A percentile compares a stretch with the other conserved stretches of the same genome.
Conservation (phyloP, 192 early-diverging fungal genomes). For the Rhizophagus sp. region DNA sequence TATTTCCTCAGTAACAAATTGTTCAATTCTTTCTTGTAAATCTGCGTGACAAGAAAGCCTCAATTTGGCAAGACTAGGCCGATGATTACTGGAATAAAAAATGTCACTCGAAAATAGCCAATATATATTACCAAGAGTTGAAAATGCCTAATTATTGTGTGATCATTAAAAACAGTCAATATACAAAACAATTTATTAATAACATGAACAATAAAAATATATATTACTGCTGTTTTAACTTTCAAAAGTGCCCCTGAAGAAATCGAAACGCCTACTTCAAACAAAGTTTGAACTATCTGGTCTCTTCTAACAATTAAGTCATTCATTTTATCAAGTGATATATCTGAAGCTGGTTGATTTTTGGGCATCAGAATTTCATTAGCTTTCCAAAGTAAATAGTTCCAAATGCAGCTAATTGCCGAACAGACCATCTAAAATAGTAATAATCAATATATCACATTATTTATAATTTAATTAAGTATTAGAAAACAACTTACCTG, state of each 20-base stretch:
- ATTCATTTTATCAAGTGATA: not conserved
- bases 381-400: constrained; percentile 42
- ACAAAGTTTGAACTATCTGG: constrained; percentile 18
- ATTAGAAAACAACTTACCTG: not conserved
- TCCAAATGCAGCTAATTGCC: constrained; percentile 36
- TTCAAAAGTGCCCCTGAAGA: not conserved
- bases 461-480: not conserved
- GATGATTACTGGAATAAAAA: constrained; percentile 33
- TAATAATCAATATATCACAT: not conserved
- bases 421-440: constrained; percentile 32
- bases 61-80: constrained; percentile 30
- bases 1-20: constrained; percentile 44
- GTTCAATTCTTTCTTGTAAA: constrained; percentile 37
- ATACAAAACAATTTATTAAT: not conserved
- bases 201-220: not conserved
- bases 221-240: constrained; percentile 2
- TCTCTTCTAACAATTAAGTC: constrained; percentile 16
- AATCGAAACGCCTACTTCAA: not conserved
- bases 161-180: not conserved
- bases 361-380: not conserved
- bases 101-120: constrained; percentile 53
- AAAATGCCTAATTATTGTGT: constrained; percentile 36
- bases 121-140: constrained; percentile 48
- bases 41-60: constrained; percentile 38
- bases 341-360: constrained; percentile 3